Evolutionary conservation across 1,284 basidiomycete genomes (phyloP).

Genomic region (Dichomitus squalens): DNA sequence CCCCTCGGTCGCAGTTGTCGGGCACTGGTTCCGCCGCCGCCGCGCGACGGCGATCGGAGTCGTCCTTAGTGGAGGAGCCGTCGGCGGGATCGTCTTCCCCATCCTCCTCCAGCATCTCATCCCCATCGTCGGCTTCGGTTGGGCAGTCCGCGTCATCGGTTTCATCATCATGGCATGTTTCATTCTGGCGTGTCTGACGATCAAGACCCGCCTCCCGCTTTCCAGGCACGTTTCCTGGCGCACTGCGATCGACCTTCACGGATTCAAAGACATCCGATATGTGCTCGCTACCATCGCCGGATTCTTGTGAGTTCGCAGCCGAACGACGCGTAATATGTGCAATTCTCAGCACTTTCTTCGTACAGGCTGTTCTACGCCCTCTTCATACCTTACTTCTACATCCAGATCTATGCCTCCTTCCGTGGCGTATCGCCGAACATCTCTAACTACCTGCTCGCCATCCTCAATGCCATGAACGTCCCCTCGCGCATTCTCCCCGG

Average conservation of each 20-base stretch:
- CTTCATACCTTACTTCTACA: slow-evolving; percentile 47
- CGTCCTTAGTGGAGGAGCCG: slow-evolving; percentile 27
- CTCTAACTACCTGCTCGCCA: slow-evolving; percentile 18
- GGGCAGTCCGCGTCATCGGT: slow-evolving; percentile 47
- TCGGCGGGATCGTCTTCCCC: slow-evolving; percentile 69
- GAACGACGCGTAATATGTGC: too few species aligned
- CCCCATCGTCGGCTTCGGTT: slow-evolving; percentile 54
- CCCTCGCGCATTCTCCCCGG: slow-evolving; percentile 21
- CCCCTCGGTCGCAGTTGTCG: slow-evolving; percentile 19
- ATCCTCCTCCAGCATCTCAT: slow-evolving; percentile 64
- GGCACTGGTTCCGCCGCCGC: slow-evolving; percentile 40
- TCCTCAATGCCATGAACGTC: slow-evolving; percentile 22
- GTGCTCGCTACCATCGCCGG: slow-evolving; percentile 30
- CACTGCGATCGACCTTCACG: slow-evolving; percentile 32
- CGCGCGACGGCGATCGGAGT: slow-evolving; percentile 31
- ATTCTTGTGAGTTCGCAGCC: slow-evolving; percentile 32
- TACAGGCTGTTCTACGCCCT: slow-evolving; percentile 25
- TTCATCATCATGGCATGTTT: slow-evolving; percentile 37
- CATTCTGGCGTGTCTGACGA: slow-evolving; percentile 30
- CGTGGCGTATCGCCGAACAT: slow-evolving; percentile 16
- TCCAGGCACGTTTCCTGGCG: slow-evolving; percentile 19
- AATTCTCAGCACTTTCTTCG: too few species aligned
- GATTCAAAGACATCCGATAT: slow-evolving; percentile 36
- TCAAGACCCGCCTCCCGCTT: slow-evolving; percentile 16
- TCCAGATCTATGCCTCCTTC: slow-evolving; percentile 23